Conservation (phyloP, 2,329 filamentous ascomycete genomes). For the Diaporthe citri region DNA sequence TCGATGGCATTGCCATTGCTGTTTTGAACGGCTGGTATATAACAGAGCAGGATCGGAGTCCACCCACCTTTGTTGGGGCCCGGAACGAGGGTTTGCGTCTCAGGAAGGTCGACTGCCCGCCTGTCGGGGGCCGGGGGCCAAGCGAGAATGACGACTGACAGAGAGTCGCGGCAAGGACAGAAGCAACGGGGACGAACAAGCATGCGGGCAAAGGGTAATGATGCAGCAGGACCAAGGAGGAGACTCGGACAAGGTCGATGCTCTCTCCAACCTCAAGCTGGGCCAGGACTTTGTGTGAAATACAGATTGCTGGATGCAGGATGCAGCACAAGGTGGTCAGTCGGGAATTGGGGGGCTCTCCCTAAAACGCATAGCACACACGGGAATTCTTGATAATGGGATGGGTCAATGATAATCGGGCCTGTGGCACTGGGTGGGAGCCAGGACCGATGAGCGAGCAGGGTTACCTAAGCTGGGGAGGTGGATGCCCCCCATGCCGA, state of each 20-base stretch:
- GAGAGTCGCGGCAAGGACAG: slow-evolving; percentile 21
- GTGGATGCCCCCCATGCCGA: neutral
- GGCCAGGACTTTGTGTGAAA: slow-evolving; percentile 11
- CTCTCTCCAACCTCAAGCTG: slow-evolving; percentile 28
- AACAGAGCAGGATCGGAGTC: slow-evolving; percentile 19
- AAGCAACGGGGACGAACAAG: slow-evolving; percentile 15
- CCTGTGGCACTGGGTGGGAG: slow-evolving; percentile 13
- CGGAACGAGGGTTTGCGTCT: slow-evolving; percentile 3
- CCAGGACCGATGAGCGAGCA: neutral
- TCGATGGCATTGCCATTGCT: neutral
- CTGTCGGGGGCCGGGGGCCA: slow-evolving; percentile 24
- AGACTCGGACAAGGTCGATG: slow-evolving; percentile 18
- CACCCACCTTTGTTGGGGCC: slow-evolving; percentile 31
- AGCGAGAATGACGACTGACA: slow-evolving; percentile 30
- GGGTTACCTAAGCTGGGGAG: slow-evolving; percentile 29
- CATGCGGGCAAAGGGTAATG: slow-evolving; percentile 17
- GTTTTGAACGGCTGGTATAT: neutral
- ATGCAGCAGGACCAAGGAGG: slow-evolving; percentile 19
- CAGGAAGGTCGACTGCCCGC: slow-evolving; percentile 24
- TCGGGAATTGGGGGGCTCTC: slow-evolving; percentile 14
- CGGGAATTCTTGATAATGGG: slow-evolving; percentile 25
- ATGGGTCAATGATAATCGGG: slow-evolving; percentile 21
- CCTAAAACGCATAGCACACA: slow-evolving; percentile 32
- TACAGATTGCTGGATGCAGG: slow-evolving; percentile 27
- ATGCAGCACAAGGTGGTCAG: slow-evolving; percentile 26